phyloP scores from a whole-genome alignment of 2,329 filamentous ascomycete genomes.

The Claviceps quebecensis region DNA sequence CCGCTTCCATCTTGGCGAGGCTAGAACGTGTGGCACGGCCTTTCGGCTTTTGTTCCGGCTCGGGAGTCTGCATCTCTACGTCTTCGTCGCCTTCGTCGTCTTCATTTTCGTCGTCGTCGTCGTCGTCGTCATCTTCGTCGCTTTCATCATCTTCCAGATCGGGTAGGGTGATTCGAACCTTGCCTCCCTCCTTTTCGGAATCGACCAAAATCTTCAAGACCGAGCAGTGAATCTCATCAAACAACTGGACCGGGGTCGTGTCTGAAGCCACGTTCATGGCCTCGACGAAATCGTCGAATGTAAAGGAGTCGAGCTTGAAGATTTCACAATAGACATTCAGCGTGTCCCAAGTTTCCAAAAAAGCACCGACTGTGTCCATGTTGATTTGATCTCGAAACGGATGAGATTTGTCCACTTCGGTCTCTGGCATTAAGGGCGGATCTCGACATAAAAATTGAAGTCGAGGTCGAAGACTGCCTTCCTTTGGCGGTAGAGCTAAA shows the following conservation, averaged over 20 bases:
- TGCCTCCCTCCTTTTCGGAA: constrained; percentile 59
- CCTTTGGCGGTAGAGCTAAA: constrained; percentile 60
- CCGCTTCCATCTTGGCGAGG: constrained; percentile 66
- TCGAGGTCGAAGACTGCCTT: constrained; percentile 53
- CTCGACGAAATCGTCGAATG: constrained; percentile 90
- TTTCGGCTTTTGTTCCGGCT: constrained; percentile 53
- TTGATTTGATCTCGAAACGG: constrained; percentile 38
- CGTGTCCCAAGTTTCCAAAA: constrained; percentile 91
- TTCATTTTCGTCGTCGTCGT: constrained; percentile 37
- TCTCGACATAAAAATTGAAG: constrained; percentile 66
- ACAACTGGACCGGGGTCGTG: constrained; percentile 64
- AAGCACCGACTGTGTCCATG: constrained; percentile 71
- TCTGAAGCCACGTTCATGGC: constrained; percentile 66
- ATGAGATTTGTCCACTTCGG: constrained; percentile 10
- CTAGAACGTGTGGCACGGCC: constrained; percentile 74
- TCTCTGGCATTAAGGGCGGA: constrained; percentile 35
- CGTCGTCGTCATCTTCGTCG: constrained; percentile 48
- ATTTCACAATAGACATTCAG: constrained; percentile 97
- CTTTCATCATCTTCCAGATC: constrained; percentile 60
- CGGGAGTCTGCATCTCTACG: constrained; percentile 42
- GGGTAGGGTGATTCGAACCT: constrained; percentile 65
- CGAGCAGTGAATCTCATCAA: constrained; percentile 84
- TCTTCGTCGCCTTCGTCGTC: constrained; percentile 40
- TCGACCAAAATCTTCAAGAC: constrained; percentile 77
- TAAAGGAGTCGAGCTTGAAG: constrained; percentile 89